Evolutionary conservation across 1,284 basidiomycete species (phyloP), one percentile per base, ranked within the genome.

Genomic region (Puccinia sorghi): DNA sequence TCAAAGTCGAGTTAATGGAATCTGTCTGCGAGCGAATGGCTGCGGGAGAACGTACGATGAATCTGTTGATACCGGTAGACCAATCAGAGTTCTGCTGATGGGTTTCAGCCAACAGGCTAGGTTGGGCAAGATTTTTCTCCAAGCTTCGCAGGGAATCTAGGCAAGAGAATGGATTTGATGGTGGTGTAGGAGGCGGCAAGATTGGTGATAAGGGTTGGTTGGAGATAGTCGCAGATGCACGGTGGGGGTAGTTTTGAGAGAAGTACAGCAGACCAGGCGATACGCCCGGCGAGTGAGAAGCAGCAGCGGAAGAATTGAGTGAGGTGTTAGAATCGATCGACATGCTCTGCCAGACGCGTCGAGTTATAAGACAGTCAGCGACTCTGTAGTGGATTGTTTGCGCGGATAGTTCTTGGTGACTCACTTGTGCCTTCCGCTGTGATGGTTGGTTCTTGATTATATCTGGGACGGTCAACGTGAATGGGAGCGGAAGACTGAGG

Each of bases 151-250:
- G 56, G 27, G 75, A 67, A 61, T 67, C 66, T 17, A 77, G 57
- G 57, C 75, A 77, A 57, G 75, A 70, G 75, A 77, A 77, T 37
- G 75, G 75, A 50, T 77, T 77, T 41, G 63, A 13, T 48, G 75
- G 75, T 39, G 56, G 72, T 50, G 43, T 48, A 32, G 57, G 41
- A 37, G 59, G 39, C 46, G 56, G 56, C 15, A 41, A 25, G n/a
- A 25, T 25, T 9, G 63, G 69, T 41, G 48, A 71, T 39, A 37
- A n/a, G 32, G 70, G n/a, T 8, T 69, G 46, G 46, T 20, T 20
- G 54, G 37, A 22, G 52, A 37, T 70, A n/a, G 12, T 70, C 37
- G 46, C 43, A 46, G 67, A 70, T 32, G 67, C 11, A 12, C 27
- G 52, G 46, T 50, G 22, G 2, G 4, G n/a, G 20, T 52, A 25